Evolutionary conservation across 331 rosid species (phyloP), one percentile per base, ranked within the genome.

Genomic region (Prunus yedoensis): DNA sequence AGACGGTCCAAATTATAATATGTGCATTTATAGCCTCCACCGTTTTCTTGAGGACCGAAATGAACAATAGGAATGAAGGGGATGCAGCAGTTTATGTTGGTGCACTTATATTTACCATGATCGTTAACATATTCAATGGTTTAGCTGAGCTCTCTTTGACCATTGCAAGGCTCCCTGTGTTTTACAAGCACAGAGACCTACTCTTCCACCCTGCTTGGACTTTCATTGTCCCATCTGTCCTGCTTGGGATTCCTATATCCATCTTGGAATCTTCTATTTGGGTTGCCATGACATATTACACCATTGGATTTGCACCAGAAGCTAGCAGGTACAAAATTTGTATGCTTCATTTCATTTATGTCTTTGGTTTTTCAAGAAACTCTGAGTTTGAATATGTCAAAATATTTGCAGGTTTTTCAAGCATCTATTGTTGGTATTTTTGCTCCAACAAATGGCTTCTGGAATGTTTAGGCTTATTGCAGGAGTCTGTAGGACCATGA

Each of bases 181-280:
- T 92, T 76, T 92, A 95, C 85, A 95, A 90, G 83, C 99, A 92
- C 0, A 86, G 99, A 75, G 97, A 95, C 71, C 93, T 90, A n/a
- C 91, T 90, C 71, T 92, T 95, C 66, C 97, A 95, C 77, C 97
- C 99, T 66, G 83, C 87, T 5, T 95, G 97, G 99, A 83, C 99
- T 62, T 95, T 71, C 72, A 95, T 97, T 1, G 82, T 95, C 30
- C 97, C 99, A 7, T 86, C 85, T 61, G 87, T 76, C 47, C 59
- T 95, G 10, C 93, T 95, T 8, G 43, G 83, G 15, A 59, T 95
- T 13, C 99, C 99, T 20, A 80, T 87, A 11, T 89, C 97, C 11
- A 4, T 89, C 0, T 28, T 90, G 2, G 99, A 92, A 67, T 71
- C 97, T 27, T 2, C 66, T 10, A 78, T 90, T 77, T 95, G 94